Base-by-base conservation (phyloP, 768 basidiomycete species). In the Termitomyces sp. region DNA sequence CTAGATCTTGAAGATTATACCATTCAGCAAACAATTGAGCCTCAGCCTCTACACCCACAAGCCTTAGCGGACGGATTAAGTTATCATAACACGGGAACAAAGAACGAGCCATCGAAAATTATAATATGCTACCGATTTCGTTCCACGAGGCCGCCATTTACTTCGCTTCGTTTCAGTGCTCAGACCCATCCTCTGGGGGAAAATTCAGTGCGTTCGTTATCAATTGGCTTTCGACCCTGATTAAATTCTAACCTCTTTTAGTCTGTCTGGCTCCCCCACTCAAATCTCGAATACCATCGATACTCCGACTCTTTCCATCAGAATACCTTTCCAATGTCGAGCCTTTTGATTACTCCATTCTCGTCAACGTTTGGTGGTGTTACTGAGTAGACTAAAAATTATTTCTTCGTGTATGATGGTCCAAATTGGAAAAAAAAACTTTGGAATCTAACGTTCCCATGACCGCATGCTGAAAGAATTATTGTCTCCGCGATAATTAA, bases 1-100 rank as follows among this genome's bases (percentile, higher is more conserved):
- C 36, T n/a, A 85, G 83, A 83, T 59, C 74, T 79, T n/a, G 73
- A 73, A 3, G 60, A 73, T 43, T 83, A 76, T 63, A 77, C 73
- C 0, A 77, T 85, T 54, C 60, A 80, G 22, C 83, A 85, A 62
- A 72, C 76, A 27, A 70, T 85, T 40, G 61, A 54, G 18, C 63
- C 64, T 22, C 38, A 54, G 18, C 63, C 64, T 22, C 38, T 50
- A 23, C 31, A 33, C 16, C 36, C 53, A 5, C 13, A 39, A 39
- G 5, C 29, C 18, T 44, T 22, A 9, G 33, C 7, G 10, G 11
- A 35, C n/a, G 40, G 7, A 27, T 38, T 27, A 11, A 13, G n/a
- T 5, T 18, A 27, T 7, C 23, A 15, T 7, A 13, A n/a, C n/a
- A n/a, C 42, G 18, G 18, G 29, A 40, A 27, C 1, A 18, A 6